Evolutionary conservation across 371 early-diverging fungal genomes (phyloP), one percentile per base, ranked within the genome.

Genomic region (Sporodiniella umbellata): DNA sequence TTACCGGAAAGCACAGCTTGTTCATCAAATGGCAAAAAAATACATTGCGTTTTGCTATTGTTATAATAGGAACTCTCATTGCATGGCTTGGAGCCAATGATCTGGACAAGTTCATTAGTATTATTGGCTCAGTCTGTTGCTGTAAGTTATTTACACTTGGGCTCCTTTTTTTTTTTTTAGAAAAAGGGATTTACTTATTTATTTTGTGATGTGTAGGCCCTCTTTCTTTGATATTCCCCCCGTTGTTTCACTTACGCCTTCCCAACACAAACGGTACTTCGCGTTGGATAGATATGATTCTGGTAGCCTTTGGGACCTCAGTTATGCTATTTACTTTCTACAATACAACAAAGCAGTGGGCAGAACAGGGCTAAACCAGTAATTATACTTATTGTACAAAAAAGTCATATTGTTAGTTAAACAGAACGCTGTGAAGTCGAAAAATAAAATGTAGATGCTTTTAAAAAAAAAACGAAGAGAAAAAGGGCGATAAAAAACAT

Each of bases 81-180:
- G 89, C 94, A 10, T 88, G 83, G 63, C 68, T 73, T 12, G 95
- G 95, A 8, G 83, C 91, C 18, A 80, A 75, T 56, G 84, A 88
- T 58, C 71, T 96, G 24, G 93, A 95, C 69, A 88, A 91, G 54
- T 89, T 96, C 49, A 93, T 96, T 31, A 84, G 88, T 39, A 79
- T 95, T 39, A 89, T 94, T 25, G 96, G 95, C 1, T 89, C 89
- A 43, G 81, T 94, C 50, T 89, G 93, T 17, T 96, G 95, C 67
- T 71, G 75, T 75, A 67, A 71, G 72, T 53, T 25, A 4, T 4
- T 10, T 5, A n/a, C 8, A n/a, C n/a, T n/a, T n/a, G n/a, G n/a
- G n/a, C n/a, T n/a, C n/a, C n/a, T n/a, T n/a, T n/a, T n/a, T n/a
- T n/a, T n/a, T n/a, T n/a, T n/a, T n/a, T n/a, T n/a, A n/a, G n/a